A percentile compares a stretch with the other conserved stretches of the same genome.
phyloP scores from a whole-genome alignment of 116 monocot genomes.

The Zostera marina region DNA sequence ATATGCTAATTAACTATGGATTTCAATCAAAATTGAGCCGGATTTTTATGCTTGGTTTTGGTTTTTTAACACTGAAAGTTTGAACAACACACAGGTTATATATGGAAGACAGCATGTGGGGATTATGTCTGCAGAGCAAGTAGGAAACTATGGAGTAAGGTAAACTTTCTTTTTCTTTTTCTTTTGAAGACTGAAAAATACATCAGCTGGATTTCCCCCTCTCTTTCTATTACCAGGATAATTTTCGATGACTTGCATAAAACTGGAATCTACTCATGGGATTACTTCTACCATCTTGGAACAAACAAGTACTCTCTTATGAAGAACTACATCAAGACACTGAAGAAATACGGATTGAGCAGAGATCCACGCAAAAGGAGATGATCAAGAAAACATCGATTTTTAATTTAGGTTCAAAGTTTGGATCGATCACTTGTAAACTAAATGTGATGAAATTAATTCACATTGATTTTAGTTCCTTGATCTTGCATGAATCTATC shows the following conservation, averaged over 20 bases:
- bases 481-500: no score
- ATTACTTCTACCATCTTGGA: slow-evolving; percentile 73
- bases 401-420: no score
- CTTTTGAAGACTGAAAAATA: not conserved
- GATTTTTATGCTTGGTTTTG: no score
- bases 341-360: slow-evolving; percentile 67
- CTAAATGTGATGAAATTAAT: no score
- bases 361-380: slow-evolving; percentile 53
- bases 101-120: slow-evolving; percentile 77
- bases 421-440: no score
- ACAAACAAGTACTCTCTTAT: slow-evolving; percentile 67
- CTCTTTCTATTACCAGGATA: slow-evolving; percentile 21
- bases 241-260: slow-evolving; percentile 85
- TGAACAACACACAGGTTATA: slow-evolving; percentile 75
- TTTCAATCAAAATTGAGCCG: no score
- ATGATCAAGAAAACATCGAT: no score
- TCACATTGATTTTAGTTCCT: no score
- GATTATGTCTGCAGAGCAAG: slow-evolving; percentile 75
- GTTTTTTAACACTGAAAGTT: no score
- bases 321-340: slow-evolving; percentile 61
- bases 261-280: slow-evolving; percentile 94
- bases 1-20: no score
- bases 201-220: not conserved
- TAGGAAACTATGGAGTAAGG: slow-evolving; percentile 88
- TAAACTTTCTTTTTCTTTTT: slow-evolving; percentile 5